phyloP scores from a whole-genome alignment of 768 basidiomycete genomes.

The Suillus weaverae region DNA sequence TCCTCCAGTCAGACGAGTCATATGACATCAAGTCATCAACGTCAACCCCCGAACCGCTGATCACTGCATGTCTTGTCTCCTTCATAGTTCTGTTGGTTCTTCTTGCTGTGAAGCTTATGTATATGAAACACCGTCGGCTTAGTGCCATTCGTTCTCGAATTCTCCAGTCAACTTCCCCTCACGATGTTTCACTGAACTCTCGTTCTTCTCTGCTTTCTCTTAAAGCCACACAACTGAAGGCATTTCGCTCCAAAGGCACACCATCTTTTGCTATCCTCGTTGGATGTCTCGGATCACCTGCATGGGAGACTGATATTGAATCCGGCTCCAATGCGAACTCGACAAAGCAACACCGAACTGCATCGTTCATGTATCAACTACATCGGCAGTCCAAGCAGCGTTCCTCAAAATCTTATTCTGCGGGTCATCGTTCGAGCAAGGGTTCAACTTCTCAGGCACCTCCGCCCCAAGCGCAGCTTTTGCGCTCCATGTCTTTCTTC shows the following conservation, averaged over 20 bases:
- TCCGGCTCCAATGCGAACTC: constrained; percentile 14
- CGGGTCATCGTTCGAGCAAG: not conserved
- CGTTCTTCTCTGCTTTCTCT: constrained; percentile 1
- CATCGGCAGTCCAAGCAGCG: constrained; percentile 11
- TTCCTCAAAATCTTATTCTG: constrained; percentile 9
- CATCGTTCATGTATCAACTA: constrained; percentile 12
- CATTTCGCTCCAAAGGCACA: constrained; percentile 1
- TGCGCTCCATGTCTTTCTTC: constrained; percentile 13
- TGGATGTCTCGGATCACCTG: constrained; percentile 32
- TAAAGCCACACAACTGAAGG: constrained; percentile 6
- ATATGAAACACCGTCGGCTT: constrained; percentile 31
- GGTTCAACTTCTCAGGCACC: constrained; percentile 11
- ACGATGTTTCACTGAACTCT: constrained; percentile 5
- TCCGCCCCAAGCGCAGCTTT: not conserved
- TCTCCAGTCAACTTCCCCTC: not conserved
- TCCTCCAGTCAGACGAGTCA: not conserved
- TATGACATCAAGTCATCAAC: not conserved
- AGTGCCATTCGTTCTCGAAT: constrained; percentile 23
- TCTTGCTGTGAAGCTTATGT: constrained; percentile 25
- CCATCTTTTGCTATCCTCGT: constrained; percentile 20
- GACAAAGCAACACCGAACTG: constrained; percentile 9
- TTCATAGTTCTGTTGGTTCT: constrained; percentile 18
- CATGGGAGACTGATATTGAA: constrained; percentile 29
- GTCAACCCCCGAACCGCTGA: constrained; percentile 10
- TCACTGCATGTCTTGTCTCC: constrained; percentile 15